phyloP scores from a whole-genome alignment of 331 rosid species.

The Pyrus hybrid region DNA sequence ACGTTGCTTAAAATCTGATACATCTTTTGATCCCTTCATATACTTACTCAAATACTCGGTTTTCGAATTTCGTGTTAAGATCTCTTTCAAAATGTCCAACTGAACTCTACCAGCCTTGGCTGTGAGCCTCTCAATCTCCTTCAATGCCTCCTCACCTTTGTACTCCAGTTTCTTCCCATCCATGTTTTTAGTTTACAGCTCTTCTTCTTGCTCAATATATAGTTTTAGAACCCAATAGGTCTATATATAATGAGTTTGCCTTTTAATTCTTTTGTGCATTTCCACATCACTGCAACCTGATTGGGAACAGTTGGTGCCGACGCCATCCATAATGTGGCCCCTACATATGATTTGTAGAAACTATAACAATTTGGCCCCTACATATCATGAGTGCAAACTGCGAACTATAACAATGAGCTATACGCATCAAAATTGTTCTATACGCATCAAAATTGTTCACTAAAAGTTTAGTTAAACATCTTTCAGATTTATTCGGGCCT shows the following conservation, averaged over 20 bases:
- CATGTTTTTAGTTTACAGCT: constrained; percentile 22
- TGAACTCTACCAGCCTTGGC: constrained; percentile 59
- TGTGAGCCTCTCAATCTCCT: constrained; percentile 78
- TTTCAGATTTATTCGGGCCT: background rate
- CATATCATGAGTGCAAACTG: background rate
- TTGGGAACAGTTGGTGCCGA: constrained; percentile 37
- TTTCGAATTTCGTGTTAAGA: constrained; percentile 45
- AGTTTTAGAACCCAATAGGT: constrained; percentile 14
- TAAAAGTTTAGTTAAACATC: background rate
- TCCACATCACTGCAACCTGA: constrained; percentile 26
- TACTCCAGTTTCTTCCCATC: constrained; percentile 79
- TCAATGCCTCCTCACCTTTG: constrained; percentile 79
- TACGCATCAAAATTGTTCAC: background rate
- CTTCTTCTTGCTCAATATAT: constrained; percentile 12
- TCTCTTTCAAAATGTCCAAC: constrained; percentile 47
- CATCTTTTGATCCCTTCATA: constrained; percentile 28
- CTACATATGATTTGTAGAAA: background rate
- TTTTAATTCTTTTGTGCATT: constrained; percentile 5
- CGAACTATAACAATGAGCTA: background rate
- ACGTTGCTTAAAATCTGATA: constrained; percentile 35
- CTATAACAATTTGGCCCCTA: background rate
- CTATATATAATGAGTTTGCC: constrained; percentile 25
- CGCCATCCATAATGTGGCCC: constrained; percentile 40
- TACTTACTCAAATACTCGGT: constrained; percentile 65
- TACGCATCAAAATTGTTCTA: background rate